These are phyloP conservation scores for Sarocladiaceae sp. DNA, from an alignment of 2,329 filamentous ascomycete species.

Conservation along the genomic window DNA sequence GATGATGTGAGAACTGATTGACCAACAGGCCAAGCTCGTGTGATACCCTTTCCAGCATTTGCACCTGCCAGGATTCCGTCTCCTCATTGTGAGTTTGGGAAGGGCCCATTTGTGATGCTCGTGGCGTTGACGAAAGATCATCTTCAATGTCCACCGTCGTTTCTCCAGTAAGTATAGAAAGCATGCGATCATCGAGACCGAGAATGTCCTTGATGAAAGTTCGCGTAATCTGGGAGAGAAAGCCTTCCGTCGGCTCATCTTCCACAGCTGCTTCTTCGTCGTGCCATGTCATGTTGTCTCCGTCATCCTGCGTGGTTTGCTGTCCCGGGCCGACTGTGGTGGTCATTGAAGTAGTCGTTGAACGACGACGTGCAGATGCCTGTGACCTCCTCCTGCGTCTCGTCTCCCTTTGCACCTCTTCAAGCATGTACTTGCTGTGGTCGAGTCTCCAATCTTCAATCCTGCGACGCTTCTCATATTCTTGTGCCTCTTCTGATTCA, in stretches of 20 bases:
- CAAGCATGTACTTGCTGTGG: constrained; percentile 78
- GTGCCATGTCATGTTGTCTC: constrained; percentile 46
- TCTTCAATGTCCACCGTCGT: constrained; percentile 53
- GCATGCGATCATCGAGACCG: constrained; percentile 79
- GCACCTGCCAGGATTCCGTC: constrained; percentile 64
- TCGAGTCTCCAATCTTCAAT: constrained; percentile 93
- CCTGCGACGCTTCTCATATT: constrained; percentile 71
- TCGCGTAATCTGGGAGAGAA: constrained; percentile 78
- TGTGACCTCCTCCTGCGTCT: constrained; percentile 61
- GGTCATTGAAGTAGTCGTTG: constrained; percentile 14
- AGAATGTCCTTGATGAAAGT: constrained; percentile 86
- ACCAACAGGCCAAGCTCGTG: constrained; percentile 82
- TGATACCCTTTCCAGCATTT: constrained; percentile 78
- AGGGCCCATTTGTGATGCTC: constrained; percentile 29
- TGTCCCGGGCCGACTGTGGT: too few relatives aligned
- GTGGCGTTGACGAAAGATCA: constrained; percentile 43
- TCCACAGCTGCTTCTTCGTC: constrained; percentile 44
- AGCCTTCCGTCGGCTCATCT: constrained; percentile 54
- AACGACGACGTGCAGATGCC: constrained; percentile 36
- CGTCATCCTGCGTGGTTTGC: constrained; percentile 16
- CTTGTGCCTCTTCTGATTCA: constrained; percentile 53
- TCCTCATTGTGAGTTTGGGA: constrained; percentile 16
- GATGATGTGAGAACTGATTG: constrained; percentile 75
- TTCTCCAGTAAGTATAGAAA: constrained; percentile 87
- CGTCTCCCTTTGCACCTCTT: constrained; percentile 87